phyloP scores from a whole-genome alignment of 805 yeast species.

The Starmera quercuum region DNA sequence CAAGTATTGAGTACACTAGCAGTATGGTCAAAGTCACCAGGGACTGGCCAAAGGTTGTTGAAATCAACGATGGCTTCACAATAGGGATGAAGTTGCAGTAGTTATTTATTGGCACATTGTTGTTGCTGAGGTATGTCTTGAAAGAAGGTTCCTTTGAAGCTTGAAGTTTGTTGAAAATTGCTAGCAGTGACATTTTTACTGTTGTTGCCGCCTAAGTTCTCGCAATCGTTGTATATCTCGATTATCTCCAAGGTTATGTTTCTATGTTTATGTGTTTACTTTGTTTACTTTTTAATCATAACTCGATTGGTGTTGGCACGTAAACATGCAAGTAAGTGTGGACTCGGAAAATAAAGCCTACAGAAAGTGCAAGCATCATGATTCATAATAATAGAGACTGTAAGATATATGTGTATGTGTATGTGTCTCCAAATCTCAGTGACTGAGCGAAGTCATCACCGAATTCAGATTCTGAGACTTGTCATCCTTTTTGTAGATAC shows the following conservation, averaged over 20 bases:
- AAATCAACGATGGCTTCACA: conserved; percentile 16
- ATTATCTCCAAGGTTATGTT: no score
- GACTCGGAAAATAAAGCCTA: no score
- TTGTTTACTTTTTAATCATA: no score
- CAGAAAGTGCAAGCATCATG: no score
- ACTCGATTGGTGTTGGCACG: no score
- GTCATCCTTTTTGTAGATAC: not conserved
- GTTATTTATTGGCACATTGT: conserved; percentile 19
- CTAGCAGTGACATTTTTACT: not conserved
- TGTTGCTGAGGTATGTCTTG: conserved; percentile 1
- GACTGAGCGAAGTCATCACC: no score
- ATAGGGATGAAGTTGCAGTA: conserved; percentile 17
- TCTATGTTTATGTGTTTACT: no score
- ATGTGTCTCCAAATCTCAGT: no score
- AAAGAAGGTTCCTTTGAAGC: not conserved
- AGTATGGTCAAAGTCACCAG: conserved; percentile 9
- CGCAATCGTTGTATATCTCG: no score
- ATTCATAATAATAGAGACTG: no score
- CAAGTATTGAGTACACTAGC: conserved; percentile 7
- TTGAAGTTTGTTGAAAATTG: not conserved
- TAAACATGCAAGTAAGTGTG: no score
- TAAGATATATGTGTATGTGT: no score
- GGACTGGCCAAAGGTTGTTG: conserved; percentile 18
- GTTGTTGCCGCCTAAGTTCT: not conserved
- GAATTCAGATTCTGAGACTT: not conserved